Evolutionary conservation across 805 yeast species (phyloP).

Genomic region (Lachancea kluyveri): DNA sequence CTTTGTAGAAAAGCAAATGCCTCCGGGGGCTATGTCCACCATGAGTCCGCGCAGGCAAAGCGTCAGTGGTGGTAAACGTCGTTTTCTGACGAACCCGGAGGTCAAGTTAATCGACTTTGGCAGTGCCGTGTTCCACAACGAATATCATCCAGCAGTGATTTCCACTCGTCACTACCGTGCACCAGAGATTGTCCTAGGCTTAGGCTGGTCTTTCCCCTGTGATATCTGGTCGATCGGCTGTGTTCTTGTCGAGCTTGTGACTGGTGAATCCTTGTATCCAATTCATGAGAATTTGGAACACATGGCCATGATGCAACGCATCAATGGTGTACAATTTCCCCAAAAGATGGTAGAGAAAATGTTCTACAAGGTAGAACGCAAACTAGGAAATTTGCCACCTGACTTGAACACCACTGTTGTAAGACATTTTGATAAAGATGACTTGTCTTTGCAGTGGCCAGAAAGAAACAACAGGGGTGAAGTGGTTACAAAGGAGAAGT

Average conservation of each 20-base stretch:
- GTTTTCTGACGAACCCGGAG: conserved; percentile 59
- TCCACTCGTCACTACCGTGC: conserved; percentile 96
- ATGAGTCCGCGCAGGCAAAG: conserved; percentile 25
- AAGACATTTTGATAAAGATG: conserved; percentile 24
- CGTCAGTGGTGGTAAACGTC: conserved; percentile 30
- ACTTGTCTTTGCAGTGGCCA: conserved; percentile 26
- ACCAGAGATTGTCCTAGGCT: conserved; percentile 89
- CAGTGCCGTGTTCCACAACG: conserved; percentile 90
- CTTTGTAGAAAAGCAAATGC: conserved; percentile 20
- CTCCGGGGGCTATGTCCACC: conserved; percentile 13
- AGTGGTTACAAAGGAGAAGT: conserved; percentile 23
- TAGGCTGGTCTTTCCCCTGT: conserved; percentile 97
- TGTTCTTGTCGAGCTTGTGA: conserved; percentile 80
- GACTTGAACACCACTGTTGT: conserved; percentile 29
- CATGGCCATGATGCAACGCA: conserved; percentile 87
- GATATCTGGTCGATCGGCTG: conserved; percentile 98
- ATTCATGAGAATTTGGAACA: conserved; percentile 95
- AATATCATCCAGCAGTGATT: conserved; percentile 86
- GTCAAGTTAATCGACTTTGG: conserved; percentile 95
- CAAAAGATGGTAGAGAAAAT: conserved; percentile 29
- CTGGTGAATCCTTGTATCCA: conserved; percentile 91
- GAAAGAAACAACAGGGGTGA: conserved; percentile 25
- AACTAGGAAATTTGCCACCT: conserved; percentile 28
- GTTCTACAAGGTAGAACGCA: conserved; percentile 27
- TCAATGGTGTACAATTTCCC: conserved; percentile 51